These are phyloP conservation scores for Globisporangium viniferum DNA, from an alignment of 352 stramenopile genomes.

Conservation along the genomic window DNA sequence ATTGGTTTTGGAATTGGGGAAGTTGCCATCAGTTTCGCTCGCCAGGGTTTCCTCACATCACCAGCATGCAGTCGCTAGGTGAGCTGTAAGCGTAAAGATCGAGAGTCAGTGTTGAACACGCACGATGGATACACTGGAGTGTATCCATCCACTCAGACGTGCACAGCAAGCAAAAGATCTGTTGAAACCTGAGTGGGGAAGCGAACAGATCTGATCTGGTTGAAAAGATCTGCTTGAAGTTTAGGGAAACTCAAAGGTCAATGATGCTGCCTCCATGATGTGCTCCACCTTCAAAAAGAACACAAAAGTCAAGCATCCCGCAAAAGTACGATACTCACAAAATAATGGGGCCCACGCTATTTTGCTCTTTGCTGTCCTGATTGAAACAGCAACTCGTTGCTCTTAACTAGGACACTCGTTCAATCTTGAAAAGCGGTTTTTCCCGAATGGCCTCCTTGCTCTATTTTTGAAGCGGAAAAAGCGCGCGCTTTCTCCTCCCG, in stretches of 20 bases:
- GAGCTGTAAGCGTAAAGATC: no score
- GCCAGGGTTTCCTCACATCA: background rate
- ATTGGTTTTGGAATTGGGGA: background rate
- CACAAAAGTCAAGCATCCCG: background rate
- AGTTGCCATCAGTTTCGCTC: background rate
- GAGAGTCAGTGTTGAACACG: background rate
- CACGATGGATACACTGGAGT: background rate
- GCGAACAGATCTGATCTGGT: background rate
- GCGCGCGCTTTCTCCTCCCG: constrained; percentile 1
- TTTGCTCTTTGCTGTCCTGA: background rate
- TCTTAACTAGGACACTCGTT: background rate
- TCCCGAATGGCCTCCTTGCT: no score
- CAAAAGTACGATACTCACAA: background rate
- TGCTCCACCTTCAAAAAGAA: background rate
- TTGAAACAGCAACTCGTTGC: background rate
- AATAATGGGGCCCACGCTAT: background rate
- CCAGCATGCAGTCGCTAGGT: background rate
- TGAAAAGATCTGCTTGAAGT: background rate
- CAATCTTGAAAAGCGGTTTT: constrained; percentile 12
- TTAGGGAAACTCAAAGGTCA: background rate
- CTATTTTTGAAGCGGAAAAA: constrained; percentile 16
- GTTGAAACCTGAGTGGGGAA: background rate
- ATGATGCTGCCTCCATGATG: no score
- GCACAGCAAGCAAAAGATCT: background rate
- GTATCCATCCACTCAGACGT: background rate